Evolutionary conservation across 2,329 filamentous ascomycete genomes (phyloP).

Genomic region (Aspergillus pseudoterreus): DNA sequence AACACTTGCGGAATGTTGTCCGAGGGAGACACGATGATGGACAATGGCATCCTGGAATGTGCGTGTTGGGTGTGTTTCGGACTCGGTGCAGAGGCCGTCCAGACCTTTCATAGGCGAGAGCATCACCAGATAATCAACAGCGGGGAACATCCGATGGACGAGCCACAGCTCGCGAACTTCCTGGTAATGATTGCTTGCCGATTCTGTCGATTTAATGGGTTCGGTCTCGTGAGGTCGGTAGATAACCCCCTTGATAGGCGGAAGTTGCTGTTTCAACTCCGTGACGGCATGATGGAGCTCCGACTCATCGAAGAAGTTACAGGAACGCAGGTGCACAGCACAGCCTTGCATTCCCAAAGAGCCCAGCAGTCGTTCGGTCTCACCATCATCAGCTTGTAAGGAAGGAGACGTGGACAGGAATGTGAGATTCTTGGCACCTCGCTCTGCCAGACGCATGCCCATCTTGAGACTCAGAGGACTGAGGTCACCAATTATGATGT

Average conservation of each 20-base stretch:
- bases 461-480: not conserved
- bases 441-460: constrained; percentile 3
- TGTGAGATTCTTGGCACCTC: constrained; percentile 8
- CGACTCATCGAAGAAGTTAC: not conserved
- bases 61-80: constrained; percentile 20
- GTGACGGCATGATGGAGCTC: not conserved
- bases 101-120: constrained; percentile 37
- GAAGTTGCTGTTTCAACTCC: not conserved
- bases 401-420: not conserved
- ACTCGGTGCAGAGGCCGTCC: constrained; percentile 33
- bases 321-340: not conserved
- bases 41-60: constrained; percentile 32
- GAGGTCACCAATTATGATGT: constrained; percentile 10
- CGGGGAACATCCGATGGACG: constrained; percentile 20
- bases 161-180: constrained; percentile 13
- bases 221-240: not conserved
- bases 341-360: not conserved
- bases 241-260: not conserved
- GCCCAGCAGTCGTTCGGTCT: not conserved
- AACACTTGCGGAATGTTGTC: constrained; percentile 20
- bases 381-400: not conserved
- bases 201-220: not conserved
- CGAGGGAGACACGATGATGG: constrained; percentile 17
- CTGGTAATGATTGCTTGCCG: not conserved
- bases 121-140: constrained; percentile 37